Conservation (phyloP, 192 early-diverging fungal genomes). For the Entomortierella beljakovae region DNA sequence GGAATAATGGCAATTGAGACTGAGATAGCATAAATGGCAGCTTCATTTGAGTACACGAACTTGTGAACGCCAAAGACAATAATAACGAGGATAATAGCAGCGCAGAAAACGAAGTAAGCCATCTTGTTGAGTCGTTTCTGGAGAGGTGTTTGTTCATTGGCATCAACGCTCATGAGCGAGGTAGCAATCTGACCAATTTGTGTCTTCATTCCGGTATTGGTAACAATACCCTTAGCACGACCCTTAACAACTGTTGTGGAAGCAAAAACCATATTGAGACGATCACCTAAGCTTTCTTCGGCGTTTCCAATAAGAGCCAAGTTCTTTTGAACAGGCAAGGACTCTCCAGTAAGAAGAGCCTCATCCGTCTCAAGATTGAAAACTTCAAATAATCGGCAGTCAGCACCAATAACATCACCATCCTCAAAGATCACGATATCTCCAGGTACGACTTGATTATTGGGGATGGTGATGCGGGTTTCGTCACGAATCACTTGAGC, state of each 20-base stretch:
- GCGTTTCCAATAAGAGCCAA: slow-evolving; percentile 72
- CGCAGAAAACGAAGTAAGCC: slow-evolving; percentile 80
- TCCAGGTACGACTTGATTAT: slow-evolving; percentile 83
- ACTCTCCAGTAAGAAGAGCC: slow-evolving; percentile 93
- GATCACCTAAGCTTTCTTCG: slow-evolving; percentile 85
- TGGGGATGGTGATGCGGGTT: slow-evolving; percentile 76
- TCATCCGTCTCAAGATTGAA: slow-evolving; percentile 95
- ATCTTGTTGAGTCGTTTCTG: slow-evolving; percentile 77
- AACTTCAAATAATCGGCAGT: slow-evolving; percentile 85
- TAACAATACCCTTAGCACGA: slow-evolving; percentile 91
- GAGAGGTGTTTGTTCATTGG: slow-evolving; percentile 70
- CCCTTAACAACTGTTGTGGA: slow-evolving; percentile 91
- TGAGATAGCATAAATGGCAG: slow-evolving; percentile 82
- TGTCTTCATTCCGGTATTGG: slow-evolving; percentile 85
- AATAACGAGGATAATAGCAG: slow-evolving; percentile 80
- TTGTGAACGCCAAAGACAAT: slow-evolving; percentile 85
- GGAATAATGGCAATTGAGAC: slow-evolving; percentile 94
- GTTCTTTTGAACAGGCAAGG: slow-evolving; percentile 83
- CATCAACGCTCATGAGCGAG: slow-evolving; percentile 72
- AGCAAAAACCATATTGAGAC: slow-evolving; percentile 92
- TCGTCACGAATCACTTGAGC: slow-evolving; percentile 90
- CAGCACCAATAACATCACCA: slow-evolving; percentile 95
- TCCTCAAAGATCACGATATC: slow-evolving; percentile 93
- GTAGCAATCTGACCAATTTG: slow-evolving; percentile 95
- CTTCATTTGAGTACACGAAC: slow-evolving; percentile 69